Percentiles rank a stretch among this genome's conserved stretches.
phyloP scores from a whole-genome alignment of 768 basidiomycete genomes.

The Hericium erinaceus region DNA sequence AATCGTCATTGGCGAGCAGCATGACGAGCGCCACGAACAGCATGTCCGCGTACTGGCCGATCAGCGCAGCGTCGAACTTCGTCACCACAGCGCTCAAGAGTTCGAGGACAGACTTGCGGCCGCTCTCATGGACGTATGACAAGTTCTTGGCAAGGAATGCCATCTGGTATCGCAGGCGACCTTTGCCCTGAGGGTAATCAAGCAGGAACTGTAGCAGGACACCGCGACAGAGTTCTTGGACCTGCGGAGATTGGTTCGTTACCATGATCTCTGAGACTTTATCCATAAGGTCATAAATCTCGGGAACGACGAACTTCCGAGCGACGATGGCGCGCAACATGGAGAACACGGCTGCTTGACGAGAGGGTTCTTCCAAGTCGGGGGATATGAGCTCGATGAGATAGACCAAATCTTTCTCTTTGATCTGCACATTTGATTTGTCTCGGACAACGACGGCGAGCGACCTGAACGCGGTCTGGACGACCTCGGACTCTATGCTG shows the following conservation, averaged over 20 bases:
- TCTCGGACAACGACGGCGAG: conserved; percentile 88
- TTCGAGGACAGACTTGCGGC: conserved; percentile 90
- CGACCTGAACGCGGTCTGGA: conserved; percentile 81
- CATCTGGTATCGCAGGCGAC: conserved; percentile 81
- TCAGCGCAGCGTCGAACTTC: conserved; percentile 72
- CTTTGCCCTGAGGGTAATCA: conserved; percentile 95
- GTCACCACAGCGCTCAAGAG: conserved; percentile 72
- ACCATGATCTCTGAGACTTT: conserved; percentile 87
- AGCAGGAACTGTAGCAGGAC: conserved; percentile 89
- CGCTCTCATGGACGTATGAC: conserved; percentile 83
- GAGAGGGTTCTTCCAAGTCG: conserved; percentile 81
- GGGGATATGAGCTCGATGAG: conserved; percentile 80
- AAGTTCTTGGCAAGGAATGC: conserved; percentile 88
- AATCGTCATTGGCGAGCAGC: conserved; percentile 91
- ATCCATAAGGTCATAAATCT: conserved; percentile 97
- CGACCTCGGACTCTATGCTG: conserved; percentile 82
- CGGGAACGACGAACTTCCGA: conserved; percentile 87
- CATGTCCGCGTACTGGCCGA: conserved; percentile 77
- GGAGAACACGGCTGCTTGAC: conserved; percentile 80
- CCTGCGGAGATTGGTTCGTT: conserved; percentile 82
- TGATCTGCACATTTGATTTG: conserved; percentile 67
- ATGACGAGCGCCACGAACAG: conserved; percentile 88
- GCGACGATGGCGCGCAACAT: conserved; percentile 86
- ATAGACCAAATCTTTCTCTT: conserved; percentile 83
- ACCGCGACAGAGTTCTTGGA: conserved; percentile 86